Base-by-base conservation (phyloP, 1,284 basidiomycete genomes). In the Chalciporus sp. region DNA sequence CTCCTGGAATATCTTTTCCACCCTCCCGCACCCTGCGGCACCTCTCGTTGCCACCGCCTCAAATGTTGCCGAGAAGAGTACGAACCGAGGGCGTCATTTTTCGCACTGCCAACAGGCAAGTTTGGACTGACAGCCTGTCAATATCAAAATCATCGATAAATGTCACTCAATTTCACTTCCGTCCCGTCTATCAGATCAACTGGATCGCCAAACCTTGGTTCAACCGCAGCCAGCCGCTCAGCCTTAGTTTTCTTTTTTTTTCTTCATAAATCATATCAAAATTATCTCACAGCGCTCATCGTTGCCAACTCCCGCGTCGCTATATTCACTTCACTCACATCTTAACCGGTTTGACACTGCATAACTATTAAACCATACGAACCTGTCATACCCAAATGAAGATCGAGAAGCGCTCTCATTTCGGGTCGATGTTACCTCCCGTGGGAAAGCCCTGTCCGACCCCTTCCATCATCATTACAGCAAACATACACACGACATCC, bases 1-100 rank as follows among this genome's bases (percentile, higher is more conserved):
- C 42, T 42, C 42, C 41, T 53, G 56, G 42, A 31, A 42, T 26
- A 52, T 7, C n/a, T 40, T 39, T 28, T 37, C 37, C 23, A 28
- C 23, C 26, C 23, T 10, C 23, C 31, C 19, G 35, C 17, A 12
- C 23, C 26, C 23, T 10, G 3, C 31, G 11, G 35, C 17, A 12
- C 11, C 16, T 40, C 16, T 9, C 23, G 39, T 39, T 39, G 33
- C 39, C 39, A 47, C 14, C 37, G 33, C 33, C 16, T 26, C 33
- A 27, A 23, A 14, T 37, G 46, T 37, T 40, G 46, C 46, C 46
- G 37, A 47, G 29, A 41, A 35, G 16, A 35, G 40, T 20, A 8
- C 40, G 20, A 23, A 41, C 40, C 17, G 40, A 41, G 40, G 20
- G 14, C 8, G 40, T 31, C 23, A 23, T 6, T 23, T 23, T 23